Base-by-base conservation (phyloP, 495 filamentous ascomycete species). In the Penicillium turbatum region DNA sequence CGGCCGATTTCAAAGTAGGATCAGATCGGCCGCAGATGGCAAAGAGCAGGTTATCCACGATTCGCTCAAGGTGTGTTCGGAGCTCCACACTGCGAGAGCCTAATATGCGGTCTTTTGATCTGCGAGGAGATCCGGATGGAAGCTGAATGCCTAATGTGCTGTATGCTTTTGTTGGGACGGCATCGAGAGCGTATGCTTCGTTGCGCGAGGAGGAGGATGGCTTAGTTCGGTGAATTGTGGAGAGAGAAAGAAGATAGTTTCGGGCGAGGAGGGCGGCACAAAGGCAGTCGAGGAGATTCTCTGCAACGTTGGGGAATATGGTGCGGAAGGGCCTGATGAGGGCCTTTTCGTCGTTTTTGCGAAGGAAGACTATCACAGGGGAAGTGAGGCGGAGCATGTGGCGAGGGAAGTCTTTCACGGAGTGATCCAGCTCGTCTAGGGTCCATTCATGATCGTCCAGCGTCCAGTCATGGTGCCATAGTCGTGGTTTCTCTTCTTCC, bases 261-360 rank as follows among this genome's bases (percentile, higher is more conserved):
- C 80, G 81, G 0, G 80, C 83, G 16, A 86, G 72, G 17, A 87
- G 57, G 35, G 83, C 78, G 1, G 83, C 83, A 51, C 85, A 86
- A n/a, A 87, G 74, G 5, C 81, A 75, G 41, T 85, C 80, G 27
- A 83, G 78, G 5, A 83, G 64, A 48, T 74, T 76, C 45, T 83
- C 76, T 5, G 79, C 69, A 19, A 75, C 78, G 7, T 72, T 51
- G 0, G 81, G 79, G 48, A 86, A 87, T 19, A 86, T 81, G 15
- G 73, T 76, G 21, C 76, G 73, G 55, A 87, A 80, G 6, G 78
- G 75, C 2, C 67, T 68, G 2, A 70, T 32, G 2, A 74, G 57
- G 11, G 60, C 56, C 49, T 68, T 69, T 54, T 77, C 73, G 24
- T 72, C 65, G 26, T 60, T 73, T 26, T 70, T 60, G n/a, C 70